Evolutionary conservation across 2,329 filamentous ascomycete species (phyloP).

Genomic region (Curvularia sp.): DNA sequence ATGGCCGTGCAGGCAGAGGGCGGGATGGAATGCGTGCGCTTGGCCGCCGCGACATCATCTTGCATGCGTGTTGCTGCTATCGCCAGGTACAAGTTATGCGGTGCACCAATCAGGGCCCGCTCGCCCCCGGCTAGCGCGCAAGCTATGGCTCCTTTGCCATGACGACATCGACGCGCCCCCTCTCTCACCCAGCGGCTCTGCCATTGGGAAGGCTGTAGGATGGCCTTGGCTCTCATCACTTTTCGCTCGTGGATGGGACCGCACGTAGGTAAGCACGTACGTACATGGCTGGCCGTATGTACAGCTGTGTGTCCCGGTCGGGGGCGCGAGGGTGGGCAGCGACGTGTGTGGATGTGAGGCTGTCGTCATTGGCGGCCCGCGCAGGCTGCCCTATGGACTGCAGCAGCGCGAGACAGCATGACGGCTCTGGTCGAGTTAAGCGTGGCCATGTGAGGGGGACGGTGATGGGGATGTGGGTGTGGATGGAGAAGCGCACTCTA

Average conservation of each 20-base stretch:
- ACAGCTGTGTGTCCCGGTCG: too few relatives aligned
- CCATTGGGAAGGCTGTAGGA: constrained; percentile 24
- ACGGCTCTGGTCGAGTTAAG: neutral
- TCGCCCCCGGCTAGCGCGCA: constrained; percentile 11
- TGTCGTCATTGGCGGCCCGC: constrained; percentile 24
- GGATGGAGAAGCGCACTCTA: constrained; percentile 12
- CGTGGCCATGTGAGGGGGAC: too few relatives aligned
- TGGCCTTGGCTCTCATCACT: constrained; percentile 40
- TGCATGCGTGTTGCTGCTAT: constrained; percentile 22
- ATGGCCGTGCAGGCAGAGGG: constrained; percentile 5
- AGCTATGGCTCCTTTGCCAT: constrained; percentile 9
- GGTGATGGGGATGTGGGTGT: constrained; percentile 4
- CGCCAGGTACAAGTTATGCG: constrained; percentile 24
- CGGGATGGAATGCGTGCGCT: constrained; percentile 18
- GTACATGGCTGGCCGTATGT: neutral
- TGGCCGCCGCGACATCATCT: constrained; percentile 31
- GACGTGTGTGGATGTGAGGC: neutral
- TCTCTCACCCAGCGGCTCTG: constrained; percentile 21
- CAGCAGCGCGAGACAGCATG: constrained; percentile 7
- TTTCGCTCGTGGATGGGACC: constrained; percentile 1
- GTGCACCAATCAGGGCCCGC: constrained; percentile 24
- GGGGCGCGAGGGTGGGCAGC: neutral
- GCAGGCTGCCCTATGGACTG: too few relatives aligned
- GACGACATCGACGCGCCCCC: constrained; percentile 25
- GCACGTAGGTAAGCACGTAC: neutral